A percentile compares a stretch with the other conserved stretches of the same genome.
phyloP scores from a whole-genome alignment of 2,329 filamentous ascomycete species.

The Stagonosporopsis cucurbitacearum region DNA sequence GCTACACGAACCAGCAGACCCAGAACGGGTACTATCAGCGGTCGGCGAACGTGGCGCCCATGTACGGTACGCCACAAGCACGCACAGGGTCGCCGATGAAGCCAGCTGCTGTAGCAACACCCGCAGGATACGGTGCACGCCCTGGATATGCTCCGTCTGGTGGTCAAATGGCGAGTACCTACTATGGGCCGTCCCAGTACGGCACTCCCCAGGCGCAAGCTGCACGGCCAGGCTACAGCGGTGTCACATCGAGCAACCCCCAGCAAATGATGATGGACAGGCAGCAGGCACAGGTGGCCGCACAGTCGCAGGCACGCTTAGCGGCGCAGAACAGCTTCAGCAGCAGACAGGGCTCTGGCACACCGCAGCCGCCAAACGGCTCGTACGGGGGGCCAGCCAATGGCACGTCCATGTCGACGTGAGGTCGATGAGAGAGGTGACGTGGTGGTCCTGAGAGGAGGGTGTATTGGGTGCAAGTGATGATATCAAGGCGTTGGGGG shows the following conservation, averaged over 20 bases:
- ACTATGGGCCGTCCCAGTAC: constrained; percentile 44
- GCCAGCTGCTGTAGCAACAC: constrained; percentile 27
- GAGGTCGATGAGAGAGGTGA: constrained; percentile 1
- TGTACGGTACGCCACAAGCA: constrained; percentile 43
- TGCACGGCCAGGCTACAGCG: constrained; percentile 30
- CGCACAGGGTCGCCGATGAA: constrained; percentile 49
- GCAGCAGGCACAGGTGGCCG: constrained; percentile 39
- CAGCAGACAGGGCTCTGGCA: constrained; percentile 44
- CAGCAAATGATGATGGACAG: constrained; percentile 47
- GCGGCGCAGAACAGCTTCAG: constrained; percentile 46
- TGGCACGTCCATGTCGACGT: constrained; percentile 36
- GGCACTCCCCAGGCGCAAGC: constrained; percentile 39
- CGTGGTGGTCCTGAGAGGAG: constrained; percentile 4
- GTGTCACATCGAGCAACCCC: constrained; percentile 31
- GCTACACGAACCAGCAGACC: constrained; percentile 39
- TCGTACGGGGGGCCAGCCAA: constrained; percentile 34
- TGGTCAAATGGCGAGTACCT: constrained; percentile 42
- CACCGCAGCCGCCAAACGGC: constrained; percentile 45
- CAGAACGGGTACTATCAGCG: constrained; percentile 45
- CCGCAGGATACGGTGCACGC: constrained; percentile 37
- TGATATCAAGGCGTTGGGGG: constrained; percentile 26
- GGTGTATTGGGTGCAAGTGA: constrained; percentile 25
- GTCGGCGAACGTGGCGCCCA: constrained; percentile 42
- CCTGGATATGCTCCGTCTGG: constrained; percentile 38
- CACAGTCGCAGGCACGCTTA: constrained; percentile 46